phyloP scores from a whole-genome alignment of 73 alveolate genomes.

The Paramecium sonneborni region DNA sequence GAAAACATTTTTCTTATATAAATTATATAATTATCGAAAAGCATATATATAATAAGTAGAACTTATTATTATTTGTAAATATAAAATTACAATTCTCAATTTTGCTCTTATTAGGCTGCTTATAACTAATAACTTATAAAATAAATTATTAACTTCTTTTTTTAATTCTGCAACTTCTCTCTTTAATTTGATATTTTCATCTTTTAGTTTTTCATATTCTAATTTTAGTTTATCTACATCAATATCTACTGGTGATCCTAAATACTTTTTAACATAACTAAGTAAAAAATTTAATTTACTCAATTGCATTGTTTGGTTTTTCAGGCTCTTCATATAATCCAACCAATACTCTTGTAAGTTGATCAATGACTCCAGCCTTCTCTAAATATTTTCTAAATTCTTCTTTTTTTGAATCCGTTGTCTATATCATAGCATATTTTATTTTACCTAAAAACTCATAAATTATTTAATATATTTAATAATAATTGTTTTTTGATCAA shows the following conservation, averaged over 20 bases:
- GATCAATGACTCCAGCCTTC: constrained; percentile 91
- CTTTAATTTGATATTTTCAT: constrained; percentile 78
- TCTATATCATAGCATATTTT: not conserved
- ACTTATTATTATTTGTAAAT: not conserved
- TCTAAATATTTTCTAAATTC: constrained; percentile 95
- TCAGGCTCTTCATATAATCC: constrained; percentile 95
- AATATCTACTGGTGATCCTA: constrained; percentile 93
- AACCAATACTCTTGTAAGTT: constrained; percentile 90
- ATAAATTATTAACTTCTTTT: constrained; percentile 67
- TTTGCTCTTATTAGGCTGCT: not conserved
- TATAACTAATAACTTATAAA: not conserved
- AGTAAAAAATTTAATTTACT: constrained; percentile 44
- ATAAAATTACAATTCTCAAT: not conserved
- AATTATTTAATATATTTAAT: not conserved
- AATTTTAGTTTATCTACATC: constrained; percentile 87
- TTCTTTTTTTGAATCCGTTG: constrained; percentile 92
- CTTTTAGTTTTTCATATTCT: constrained; percentile 88
- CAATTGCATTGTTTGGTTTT: constrained; percentile 92
- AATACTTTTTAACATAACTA: constrained; percentile 81
- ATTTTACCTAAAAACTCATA: not conserved
- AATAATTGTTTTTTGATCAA: not conserved
- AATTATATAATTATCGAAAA: not conserved
- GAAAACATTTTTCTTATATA: not conserved
- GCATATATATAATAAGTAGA: not conserved
- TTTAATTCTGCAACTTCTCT: constrained; percentile 85